Conservation (phyloP, 192 early-diverging fungal species). For the Dispira parvispora region DNA sequence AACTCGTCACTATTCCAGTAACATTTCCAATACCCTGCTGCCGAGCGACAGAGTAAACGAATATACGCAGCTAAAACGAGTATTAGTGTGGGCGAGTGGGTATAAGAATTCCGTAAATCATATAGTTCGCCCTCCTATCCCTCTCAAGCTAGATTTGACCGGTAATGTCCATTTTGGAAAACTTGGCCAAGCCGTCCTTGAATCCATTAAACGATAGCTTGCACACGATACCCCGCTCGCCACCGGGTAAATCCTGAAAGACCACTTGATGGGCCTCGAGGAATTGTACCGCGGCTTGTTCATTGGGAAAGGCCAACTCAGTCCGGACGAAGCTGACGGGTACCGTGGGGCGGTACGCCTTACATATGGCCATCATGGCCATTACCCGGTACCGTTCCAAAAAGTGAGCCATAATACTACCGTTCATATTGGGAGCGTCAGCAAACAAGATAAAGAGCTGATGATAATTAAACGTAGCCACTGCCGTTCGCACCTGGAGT, state of each 20-base stretch:
- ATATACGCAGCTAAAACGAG: no score
- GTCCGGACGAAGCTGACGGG: constrained; percentile 34
- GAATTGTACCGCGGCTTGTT: constrained; percentile 30
- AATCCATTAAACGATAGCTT: constrained; percentile 32
- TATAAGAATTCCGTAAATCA: not conserved
- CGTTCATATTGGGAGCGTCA: constrained; percentile 67
- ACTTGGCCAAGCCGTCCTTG: constrained; percentile 35
- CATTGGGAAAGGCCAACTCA: constrained; percentile 48
- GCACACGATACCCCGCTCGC: constrained; percentile 29
- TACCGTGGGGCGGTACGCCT: constrained; percentile 33
- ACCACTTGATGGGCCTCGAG: constrained; percentile 23
- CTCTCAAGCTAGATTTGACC: constrained; percentile 38
- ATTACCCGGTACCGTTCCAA: constrained; percentile 67
- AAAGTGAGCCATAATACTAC: constrained; percentile 87
- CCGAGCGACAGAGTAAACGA: no score
- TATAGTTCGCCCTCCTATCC: not conserved
- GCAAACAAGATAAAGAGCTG: constrained; percentile 65
- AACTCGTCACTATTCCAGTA: no score
- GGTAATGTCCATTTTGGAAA: constrained; percentile 59
- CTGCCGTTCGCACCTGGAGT: constrained; percentile 58
- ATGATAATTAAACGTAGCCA: constrained; percentile 76
- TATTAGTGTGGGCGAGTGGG: not conserved
- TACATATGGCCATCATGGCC: constrained; percentile 48
- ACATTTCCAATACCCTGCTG: no score
- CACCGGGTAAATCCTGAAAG: constrained; percentile 16